Base-by-base conservation (phyloP, 768 basidiomycete genomes). In the Lactarius hengduanensis region DNA sequence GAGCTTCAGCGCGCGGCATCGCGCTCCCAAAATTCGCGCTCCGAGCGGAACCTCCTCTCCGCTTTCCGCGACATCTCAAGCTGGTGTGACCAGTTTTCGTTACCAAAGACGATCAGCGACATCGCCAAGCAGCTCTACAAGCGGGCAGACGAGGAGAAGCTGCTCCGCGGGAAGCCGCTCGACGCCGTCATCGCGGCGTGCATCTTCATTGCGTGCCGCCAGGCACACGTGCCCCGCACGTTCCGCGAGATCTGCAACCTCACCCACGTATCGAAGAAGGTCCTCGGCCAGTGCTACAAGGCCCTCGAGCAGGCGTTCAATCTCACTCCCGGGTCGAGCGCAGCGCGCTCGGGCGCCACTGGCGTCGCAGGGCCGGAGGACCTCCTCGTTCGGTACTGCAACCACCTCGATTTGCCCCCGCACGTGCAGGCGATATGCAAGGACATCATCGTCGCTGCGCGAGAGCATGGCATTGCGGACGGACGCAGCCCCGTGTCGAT, bases 61-160 rank as follows among this genome's bases (percentile, higher is more conserved):
- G 95, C 94, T 13, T 98, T 94, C 80, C 87, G 90, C 62, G 90
- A 96, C 72, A 98, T 98, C 66, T 87, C 88, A 28, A 90, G 84
- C 77, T 94, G 93, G 92, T 97, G 94, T 79, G 96, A 98, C 74
- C 89, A 91, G 72, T 97, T 98, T 78, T 93, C 92, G 50, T 84
- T 98, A 15, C 93, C 94, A 0, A 93, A 94, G 77, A 91, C 89
- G 38, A 96, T 98, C 75, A 89, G 88, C 83, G 94, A 97, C 74
- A 94, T 94, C 68, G 95, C 95, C 58, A 97, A 98, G 77, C 95
- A 97, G 79, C 82, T 98, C 10, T 98, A 96, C 82, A 97, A 96
- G 78, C 91, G 96, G 55, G 92, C 93, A 22, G 94, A 97, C 77
- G 96, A 98, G 77, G 95, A 96, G 76, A 94, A 94, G 75, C 83